Conservation (phyloP, 345 rosid genomes). For the Laguncularia racemosa region DNA sequence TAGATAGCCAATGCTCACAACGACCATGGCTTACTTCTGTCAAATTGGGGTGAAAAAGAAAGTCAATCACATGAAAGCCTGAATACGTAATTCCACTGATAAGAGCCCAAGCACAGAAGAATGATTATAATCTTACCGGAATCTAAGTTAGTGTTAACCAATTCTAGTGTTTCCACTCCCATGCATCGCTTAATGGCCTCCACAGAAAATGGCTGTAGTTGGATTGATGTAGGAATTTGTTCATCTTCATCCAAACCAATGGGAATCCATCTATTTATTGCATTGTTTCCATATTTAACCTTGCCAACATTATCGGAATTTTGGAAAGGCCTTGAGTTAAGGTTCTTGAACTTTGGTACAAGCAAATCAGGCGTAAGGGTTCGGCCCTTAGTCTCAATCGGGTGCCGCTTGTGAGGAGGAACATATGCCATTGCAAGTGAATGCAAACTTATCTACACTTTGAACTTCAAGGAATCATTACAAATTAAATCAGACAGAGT, state of each 20-base stretch:
- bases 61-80: neutral
- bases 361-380: slow-evolving; percentile 26
- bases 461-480: too few species aligned
- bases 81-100: neutral
- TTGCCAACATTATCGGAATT: slow-evolving; percentile 12
- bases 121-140: slow-evolving; percentile 18
- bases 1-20: slow-evolving; percentile 26
- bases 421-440: too few species aligned
- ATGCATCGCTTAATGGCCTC: slow-evolving; percentile 16
- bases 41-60: neutral
- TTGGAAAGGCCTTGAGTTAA: slow-evolving; percentile 11
- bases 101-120: neutral
- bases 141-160: slow-evolving; percentile 20
- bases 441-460: too few species aligned
- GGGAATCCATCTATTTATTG: slow-evolving; percentile 37
- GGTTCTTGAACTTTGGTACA: slow-evolving; percentile 19
- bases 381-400: slow-evolving; percentile 5
- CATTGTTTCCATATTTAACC: slow-evolving; percentile 26
- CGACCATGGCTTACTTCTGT: slow-evolving; percentile 9
- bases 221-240: slow-evolving; percentile 22
- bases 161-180: slow-evolving; percentile 26
- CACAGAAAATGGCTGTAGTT: slow-evolving; percentile 27
- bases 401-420: too few species aligned
- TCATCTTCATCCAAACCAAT: slow-evolving; percentile 34
- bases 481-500: too few species aligned